Percentiles rank a stretch among this genome's conserved stretches.
phyloP scores from a whole-genome alignment of 495 filamentous ascomycete genomes.

The Tuber microsphaerosporum region DNA sequence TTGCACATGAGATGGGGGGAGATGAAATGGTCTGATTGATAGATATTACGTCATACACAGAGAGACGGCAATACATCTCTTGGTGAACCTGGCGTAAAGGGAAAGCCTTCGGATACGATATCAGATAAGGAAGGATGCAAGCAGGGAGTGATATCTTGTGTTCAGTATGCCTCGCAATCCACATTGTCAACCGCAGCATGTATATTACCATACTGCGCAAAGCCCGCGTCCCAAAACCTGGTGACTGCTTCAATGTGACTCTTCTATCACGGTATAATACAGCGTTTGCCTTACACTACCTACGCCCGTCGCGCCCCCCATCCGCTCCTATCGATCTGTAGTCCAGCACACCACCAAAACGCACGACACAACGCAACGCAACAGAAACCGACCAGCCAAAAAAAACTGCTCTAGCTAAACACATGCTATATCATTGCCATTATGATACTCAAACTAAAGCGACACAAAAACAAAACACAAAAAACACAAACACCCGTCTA shows the following conservation, averaged over 20 bases:
- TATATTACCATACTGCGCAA: background rate
- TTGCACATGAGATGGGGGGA: no score
- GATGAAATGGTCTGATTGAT: no score
- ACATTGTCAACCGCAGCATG: background rate
- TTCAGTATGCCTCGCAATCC: no score
- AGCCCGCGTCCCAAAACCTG: no score
- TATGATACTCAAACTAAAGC: background rate
- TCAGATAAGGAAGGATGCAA: background rate
- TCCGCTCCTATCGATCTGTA: background rate
- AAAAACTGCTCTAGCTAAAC: background rate
- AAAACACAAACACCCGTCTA: slow-evolving; percentile 2
- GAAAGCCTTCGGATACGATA: background rate
- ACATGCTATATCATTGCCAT: background rate
- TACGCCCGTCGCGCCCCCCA: background rate
- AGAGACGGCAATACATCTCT: background rate
- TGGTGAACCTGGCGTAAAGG: background rate
- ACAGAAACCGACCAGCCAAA: background rate
- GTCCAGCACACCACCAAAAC: background rate
- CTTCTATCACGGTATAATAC: background rate
- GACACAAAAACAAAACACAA: background rate
- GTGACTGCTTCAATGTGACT: background rate
- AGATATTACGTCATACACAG: no score
- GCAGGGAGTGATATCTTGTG: background rate
- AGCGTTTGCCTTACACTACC: background rate
- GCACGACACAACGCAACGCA: background rate